Percentiles rank a stretch among this genome's conserved stretches.
Conservation (phyloP, 2,329 filamentous ascomycete species). For the Exophiala alcalophila region DNA sequence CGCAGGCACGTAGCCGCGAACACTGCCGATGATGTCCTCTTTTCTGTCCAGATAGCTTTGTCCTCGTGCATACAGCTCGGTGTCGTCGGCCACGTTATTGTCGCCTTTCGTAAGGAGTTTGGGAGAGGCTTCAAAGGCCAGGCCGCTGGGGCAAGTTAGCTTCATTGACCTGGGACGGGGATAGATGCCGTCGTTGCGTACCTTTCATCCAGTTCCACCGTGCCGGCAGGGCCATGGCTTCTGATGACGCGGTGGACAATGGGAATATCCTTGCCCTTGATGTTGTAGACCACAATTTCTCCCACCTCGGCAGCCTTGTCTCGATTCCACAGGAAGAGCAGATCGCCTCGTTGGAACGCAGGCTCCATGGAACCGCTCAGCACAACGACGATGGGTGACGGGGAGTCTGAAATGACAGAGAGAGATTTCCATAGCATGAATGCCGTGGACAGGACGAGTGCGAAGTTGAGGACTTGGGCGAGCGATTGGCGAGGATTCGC, state of each 20-base stretch:
- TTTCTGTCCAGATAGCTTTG: conserved; percentile 80
- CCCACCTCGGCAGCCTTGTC: conserved; percentile 62
- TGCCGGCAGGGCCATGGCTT: conserved; percentile 49
- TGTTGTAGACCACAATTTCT: conserved; percentile 77
- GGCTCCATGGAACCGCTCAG: conserved; percentile 67
- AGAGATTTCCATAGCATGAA: conserved; percentile 97
- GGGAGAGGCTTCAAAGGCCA: conserved; percentile 30
- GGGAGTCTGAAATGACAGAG: conserved; percentile 71
- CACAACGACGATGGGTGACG: conserved; percentile 66
- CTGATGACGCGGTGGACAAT: conserved; percentile 93
- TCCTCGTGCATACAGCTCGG: conserved; percentile 78
- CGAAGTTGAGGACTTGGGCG: conserved; percentile 83
- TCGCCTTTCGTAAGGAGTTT: conserved; percentile 93
- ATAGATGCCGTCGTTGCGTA: conserved; percentile 27
- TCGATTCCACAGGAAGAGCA: conserved; percentile 64
- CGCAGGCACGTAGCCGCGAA: conserved; percentile 86
- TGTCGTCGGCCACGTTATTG: conserved; percentile 92
- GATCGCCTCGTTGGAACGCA: conserved; percentile 62
- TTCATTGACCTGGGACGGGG: neutral
- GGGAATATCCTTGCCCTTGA: conserved; percentile 90
- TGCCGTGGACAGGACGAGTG: conserved; percentile 80
- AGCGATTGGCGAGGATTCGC: conserved; percentile 75
- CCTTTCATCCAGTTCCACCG: conserved; percentile 36
- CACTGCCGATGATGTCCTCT: conserved; percentile 88
- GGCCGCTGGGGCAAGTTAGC: conserved; percentile 12